Percentiles rank a stretch among this genome's conserved stretches.
Evolutionary conservation across 345 rosid genomes (phyloP).

Genomic region (Adansonia digitata): DNA sequence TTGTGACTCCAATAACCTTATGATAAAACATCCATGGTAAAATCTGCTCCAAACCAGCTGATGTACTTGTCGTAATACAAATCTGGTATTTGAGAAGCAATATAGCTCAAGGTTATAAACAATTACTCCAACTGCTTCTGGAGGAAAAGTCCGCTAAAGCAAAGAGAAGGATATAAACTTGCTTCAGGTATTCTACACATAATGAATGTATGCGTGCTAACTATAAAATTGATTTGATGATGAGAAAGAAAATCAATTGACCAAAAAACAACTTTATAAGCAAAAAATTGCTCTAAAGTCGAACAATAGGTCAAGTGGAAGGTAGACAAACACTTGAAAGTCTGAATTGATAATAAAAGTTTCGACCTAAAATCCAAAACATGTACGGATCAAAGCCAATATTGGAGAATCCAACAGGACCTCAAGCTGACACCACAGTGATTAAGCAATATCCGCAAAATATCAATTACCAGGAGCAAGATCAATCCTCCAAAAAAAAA

Average conservation of each 20-base stretch:
- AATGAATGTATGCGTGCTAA: background rate
- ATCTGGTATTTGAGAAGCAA: slow-evolving; percentile 40
- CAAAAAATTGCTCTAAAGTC: background rate
- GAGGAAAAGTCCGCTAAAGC: background rate
- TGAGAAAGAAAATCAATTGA: background rate
- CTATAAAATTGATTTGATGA: background rate
- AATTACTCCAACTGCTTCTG: background rate
- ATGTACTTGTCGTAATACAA: slow-evolving; percentile 82
- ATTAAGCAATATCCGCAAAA: background rate
- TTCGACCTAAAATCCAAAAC: background rate
- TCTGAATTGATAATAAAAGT: background rate
- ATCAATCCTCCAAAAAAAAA: background rate
- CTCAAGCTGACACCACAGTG: background rate
- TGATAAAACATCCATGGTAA: slow-evolving; percentile 98
- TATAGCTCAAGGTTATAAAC: background rate
- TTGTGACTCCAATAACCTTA: slow-evolving; percentile 88
- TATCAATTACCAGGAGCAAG: background rate
- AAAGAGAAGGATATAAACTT: background rate
- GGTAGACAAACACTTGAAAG: background rate
- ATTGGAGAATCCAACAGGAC: background rate
- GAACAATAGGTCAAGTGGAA: background rate
- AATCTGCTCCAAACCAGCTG: slow-evolving; percentile 95
- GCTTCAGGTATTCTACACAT: background rate
- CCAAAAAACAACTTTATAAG: background rate
- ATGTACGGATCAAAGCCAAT: background rate